Evolutionary conservation across 495 filamentous ascomycete species (phyloP).

Genomic region (Trichoderma reesei): DNA sequence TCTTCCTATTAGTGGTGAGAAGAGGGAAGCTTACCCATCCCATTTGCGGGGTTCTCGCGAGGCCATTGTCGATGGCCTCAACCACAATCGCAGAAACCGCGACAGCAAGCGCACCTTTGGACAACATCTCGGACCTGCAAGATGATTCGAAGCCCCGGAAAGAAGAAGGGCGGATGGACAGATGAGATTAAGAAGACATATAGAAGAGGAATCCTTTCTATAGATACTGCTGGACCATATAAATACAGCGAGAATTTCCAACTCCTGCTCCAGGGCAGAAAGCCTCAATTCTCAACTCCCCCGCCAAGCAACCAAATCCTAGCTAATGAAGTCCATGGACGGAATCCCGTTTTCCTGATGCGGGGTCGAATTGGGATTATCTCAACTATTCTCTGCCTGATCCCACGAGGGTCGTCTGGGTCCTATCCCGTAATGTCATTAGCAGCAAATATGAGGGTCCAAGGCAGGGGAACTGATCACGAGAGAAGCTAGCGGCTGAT

Average conservation of each 20-base stretch:
- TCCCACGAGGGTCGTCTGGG: neutral
- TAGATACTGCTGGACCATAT: neutral
- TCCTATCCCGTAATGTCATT: neutral
- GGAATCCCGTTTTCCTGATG: neutral
- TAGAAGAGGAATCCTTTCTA: neutral
- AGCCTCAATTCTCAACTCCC: neutral
- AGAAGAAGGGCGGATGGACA: neutral
- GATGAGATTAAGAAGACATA: neutral
- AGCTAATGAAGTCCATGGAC: neutral
- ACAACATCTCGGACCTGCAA: neutral
- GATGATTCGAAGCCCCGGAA: neutral
- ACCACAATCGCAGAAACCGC: neutral
- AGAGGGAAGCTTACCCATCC: neutral
- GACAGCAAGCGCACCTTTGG: constrained; percentile 2
- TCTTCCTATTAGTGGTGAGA: no score
- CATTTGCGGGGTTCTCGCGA: neutral
- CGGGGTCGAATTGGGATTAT: neutral
- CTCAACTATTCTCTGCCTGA: neutral
- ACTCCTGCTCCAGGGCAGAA: neutral
- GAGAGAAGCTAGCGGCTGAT: neutral
- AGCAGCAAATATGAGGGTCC: neutral
- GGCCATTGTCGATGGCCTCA: neutral
- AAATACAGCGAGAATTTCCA: neutral
- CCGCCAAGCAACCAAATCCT: neutral
- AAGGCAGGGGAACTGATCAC: neutral